Evolutionary conservation across 352 stramenopile genomes (phyloP), one percentile per base, ranked within the genome.

Genomic region (Paralagenidium karlingii): DNA sequence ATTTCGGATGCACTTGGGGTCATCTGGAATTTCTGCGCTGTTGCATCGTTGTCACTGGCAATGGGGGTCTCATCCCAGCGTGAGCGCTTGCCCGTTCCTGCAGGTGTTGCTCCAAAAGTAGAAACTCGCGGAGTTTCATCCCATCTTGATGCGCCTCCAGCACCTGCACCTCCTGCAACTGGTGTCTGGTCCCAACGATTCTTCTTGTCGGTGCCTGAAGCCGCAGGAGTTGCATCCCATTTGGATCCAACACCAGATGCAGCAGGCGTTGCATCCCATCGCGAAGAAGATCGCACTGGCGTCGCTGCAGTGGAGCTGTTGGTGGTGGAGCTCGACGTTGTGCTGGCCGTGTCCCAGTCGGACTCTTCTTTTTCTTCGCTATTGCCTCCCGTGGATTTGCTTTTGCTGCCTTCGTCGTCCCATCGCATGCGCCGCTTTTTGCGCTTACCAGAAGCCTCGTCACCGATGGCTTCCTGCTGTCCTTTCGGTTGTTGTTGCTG

Each of bases 21-120:
- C 68, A 88, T 85, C 45, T 74, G 60, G 13, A 68, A 54, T 16
- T 69, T 75, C 7, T 58, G 54, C 1, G 71, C 67, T 1, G 71
- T 87, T 26, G 63, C 58, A 30, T 64, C 69, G 7, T 56, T 61
- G 20, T 48, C 60, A 3, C 63, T 57, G 3, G 66, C 51, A 16
- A 97, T 56, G 0, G 94, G 93, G 1, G 94, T 98, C 54, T 97
- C 91, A 63, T 98, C 95, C 95, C 95, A 99, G 22, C 95, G 78
- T 16, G 85, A 98, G 19, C 84, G 79, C 57, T 96, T 97, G 12
- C 65, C 62, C 11, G 64, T 73, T 18, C 65, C 57, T 11, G 58
- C 61, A 1, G 74, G 63, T 2, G 66, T 89, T 21, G 53, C 62
- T 12, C 61, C 69, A 10, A 81, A 63, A 3, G 94, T 91, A n/a